These are phyloP conservation scores for Tubosaeta sp. DNA, from an alignment of 768 basidiomycete genomes.

Conservation along the genomic window DNA sequence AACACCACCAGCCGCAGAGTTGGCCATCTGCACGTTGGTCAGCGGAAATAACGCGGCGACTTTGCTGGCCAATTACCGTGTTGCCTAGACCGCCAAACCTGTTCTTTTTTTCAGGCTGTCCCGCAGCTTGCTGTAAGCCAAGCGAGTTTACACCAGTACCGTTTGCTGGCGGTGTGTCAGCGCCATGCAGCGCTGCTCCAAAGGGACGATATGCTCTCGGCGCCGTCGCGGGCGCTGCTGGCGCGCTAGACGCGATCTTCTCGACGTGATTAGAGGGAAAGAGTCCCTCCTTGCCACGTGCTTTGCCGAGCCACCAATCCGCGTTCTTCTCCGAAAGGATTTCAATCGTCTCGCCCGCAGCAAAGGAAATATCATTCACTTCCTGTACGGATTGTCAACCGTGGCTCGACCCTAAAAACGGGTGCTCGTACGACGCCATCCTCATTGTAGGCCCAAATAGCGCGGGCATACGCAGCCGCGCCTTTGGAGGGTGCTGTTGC, in stretches of 20 bases:
- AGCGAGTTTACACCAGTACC: constrained; percentile 27
- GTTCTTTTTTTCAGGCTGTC: constrained; percentile 45
- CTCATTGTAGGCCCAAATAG: constrained; percentile 67
- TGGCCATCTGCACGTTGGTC: constrained; percentile 41
- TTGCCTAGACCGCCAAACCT: constrained; percentile 49
- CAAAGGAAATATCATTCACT: constrained; percentile 75
- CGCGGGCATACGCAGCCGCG: constrained; percentile 39
- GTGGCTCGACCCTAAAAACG: neutral
- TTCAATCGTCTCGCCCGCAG: constrained; percentile 71
- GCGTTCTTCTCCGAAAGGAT: constrained; percentile 74
- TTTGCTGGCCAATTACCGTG: constrained; percentile 39
- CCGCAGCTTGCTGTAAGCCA: constrained; percentile 26
- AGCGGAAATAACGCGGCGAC: constrained; percentile 13
- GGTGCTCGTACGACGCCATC: constrained; percentile 41
- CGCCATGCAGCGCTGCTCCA: constrained; percentile 35
- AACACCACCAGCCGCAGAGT: constrained; percentile 64
- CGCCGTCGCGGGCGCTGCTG: neutral
- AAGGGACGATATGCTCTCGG: constrained; percentile 33
- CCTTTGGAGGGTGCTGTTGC: constrained; percentile 4
- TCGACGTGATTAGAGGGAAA: constrained; percentile 79
- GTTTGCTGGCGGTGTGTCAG: constrained; percentile 29
- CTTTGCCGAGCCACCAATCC: constrained; percentile 83
- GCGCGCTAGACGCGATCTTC: constrained; percentile 34
- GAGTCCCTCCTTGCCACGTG: constrained; percentile 62
- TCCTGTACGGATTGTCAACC: constrained; percentile 44